A percentile compares a stretch with the other conserved stretches of the same genome.
Evolutionary conservation across 345 rosid genomes (phyloP).

Genomic region (Isatis tinctoria): DNA sequence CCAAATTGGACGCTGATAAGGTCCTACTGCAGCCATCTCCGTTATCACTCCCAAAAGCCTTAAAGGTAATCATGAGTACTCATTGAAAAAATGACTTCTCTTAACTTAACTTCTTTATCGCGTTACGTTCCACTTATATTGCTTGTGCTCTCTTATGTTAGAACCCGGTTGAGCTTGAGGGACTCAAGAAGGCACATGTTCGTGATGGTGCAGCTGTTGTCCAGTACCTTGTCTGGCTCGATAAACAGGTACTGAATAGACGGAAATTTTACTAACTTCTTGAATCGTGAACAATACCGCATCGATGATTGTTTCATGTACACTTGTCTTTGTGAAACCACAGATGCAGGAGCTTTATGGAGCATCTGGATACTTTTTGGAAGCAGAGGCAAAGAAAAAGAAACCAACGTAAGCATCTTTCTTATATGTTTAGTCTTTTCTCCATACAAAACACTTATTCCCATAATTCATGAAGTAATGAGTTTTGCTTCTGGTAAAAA

Average conservation of each 20-base stretch:
- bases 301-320: not conserved
- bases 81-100: not conserved
- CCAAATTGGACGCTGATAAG: conserved; percentile 64
- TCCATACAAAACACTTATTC: not conserved
- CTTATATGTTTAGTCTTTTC: not conserved
- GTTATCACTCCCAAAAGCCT: conserved; percentile 82
- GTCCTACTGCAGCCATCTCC: conserved; percentile 83
- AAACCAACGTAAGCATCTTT: conserved; percentile 41
- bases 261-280: not conserved
- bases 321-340: conserved; percentile 5
- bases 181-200: conserved; percentile 79
- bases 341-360: conserved; percentile 95
- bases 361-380: conserved; percentile 88
- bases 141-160: conserved; percentile 8
- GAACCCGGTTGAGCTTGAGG: conserved; percentile 91
- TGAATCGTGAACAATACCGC: not conserved
- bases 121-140: not conserved
- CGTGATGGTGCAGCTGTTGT: conserved; percentile 99
- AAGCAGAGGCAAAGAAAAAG: conserved; percentile 49
- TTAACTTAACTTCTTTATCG: not conserved
- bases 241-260: conserved; percentile 53
- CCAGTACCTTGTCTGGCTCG: conserved; percentile 91
- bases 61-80: conserved; percentile 56
- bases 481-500: conserved; percentile 1
- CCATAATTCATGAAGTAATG: not conserved